A percentile compares a stretch with the other conserved stretches of the same genome.
Evolutionary conservation across 177 flowering plant species (phyloP).

Genomic region (Vitis hybrid): DNA sequence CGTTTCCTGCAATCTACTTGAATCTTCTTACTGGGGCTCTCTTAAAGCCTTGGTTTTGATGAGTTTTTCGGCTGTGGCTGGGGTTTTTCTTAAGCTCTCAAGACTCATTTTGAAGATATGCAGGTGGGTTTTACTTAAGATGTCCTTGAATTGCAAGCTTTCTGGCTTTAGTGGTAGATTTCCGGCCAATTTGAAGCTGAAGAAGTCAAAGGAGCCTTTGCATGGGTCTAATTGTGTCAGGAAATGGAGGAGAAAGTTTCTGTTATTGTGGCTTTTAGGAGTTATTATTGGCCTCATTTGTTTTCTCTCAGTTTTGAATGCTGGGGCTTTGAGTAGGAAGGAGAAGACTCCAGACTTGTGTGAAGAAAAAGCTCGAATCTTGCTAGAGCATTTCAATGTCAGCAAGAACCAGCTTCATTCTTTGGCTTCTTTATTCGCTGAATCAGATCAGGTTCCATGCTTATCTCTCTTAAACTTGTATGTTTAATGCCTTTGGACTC

Average conservation of each 20-base stretch:
- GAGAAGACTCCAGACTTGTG: slow-evolving; percentile 14
- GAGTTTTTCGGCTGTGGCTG: slow-evolving; percentile 40
- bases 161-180: slow-evolving; percentile 35
- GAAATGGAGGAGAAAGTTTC: slow-evolving; percentile 41
- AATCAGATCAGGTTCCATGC: slow-evolving; percentile 52
- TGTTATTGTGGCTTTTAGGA: slow-evolving; percentile 34
- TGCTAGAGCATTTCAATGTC: slow-evolving; percentile 50
- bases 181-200: slow-evolving; percentile 30
- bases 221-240: slow-evolving; percentile 22
- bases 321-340: slow-evolving; percentile 18
- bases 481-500: background rate
- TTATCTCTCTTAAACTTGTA: background rate
- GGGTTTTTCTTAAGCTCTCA: slow-evolving; percentile 40
- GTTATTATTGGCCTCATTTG: slow-evolving; percentile 28
- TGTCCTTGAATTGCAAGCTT: slow-evolving; percentile 55
- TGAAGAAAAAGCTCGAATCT: slow-evolving; percentile 34
- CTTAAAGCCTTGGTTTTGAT: slow-evolving; percentile 28
- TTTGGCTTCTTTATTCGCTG: slow-evolving; percentile 39
- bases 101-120: slow-evolving; percentile 41
- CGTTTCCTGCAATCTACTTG: slow-evolving; percentile 6
- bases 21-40: slow-evolving; percentile 5
- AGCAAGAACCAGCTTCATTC: slow-evolving; percentile 50
- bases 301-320: slow-evolving; percentile 29
- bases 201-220: slow-evolving; percentile 36
- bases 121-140: slow-evolving; percentile 48